Evolutionary conservation across 768 basidiomycete genomes (phyloP).

Genomic region (Podaxis mareebaensis): DNA sequence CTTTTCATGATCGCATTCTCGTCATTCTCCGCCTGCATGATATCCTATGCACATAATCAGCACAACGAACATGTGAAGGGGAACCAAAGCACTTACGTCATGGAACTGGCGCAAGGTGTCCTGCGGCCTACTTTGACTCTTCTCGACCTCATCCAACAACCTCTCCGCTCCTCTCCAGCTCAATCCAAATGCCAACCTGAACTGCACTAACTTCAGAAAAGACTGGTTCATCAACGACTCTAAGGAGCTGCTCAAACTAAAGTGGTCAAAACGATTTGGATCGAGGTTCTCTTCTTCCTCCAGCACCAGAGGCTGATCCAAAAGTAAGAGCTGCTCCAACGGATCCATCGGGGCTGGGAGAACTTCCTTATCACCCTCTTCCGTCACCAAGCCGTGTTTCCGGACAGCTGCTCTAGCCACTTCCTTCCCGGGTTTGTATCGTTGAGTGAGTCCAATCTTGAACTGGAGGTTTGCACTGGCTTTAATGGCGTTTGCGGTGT

Average conservation of each 20-base stretch:
- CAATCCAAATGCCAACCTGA: constrained; percentile 50
- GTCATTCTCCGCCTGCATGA: constrained; percentile 42
- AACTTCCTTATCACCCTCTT: constrained; percentile 44
- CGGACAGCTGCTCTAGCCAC: constrained; percentile 49
- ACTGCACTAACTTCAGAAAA: constrained; percentile 52
- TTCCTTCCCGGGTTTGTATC: constrained; percentile 60
- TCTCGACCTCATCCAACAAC: constrained; percentile 46
- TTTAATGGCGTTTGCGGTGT: constrained; percentile 33
- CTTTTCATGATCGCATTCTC: constrained; percentile 39
- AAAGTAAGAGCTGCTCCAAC: constrained; percentile 19
- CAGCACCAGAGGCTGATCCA: constrained; percentile 17
- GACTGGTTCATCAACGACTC: constrained; percentile 61
- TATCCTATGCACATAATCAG: constrained; percentile 26
- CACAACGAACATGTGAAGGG: not conserved
- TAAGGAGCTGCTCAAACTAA: constrained; percentile 64
- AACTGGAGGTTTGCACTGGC: constrained; percentile 44
- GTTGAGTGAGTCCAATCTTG: constrained; percentile 58
- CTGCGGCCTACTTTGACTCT: constrained; percentile 39
- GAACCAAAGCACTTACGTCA: constrained; percentile 28
- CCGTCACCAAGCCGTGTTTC: constrained; percentile 47
- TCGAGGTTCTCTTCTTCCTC: constrained; percentile 35
- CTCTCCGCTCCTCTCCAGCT: constrained; percentile 74
- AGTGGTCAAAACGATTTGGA: constrained; percentile 51
- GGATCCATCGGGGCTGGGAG: constrained; percentile 11
- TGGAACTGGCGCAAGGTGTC: constrained; percentile 35